Base-by-base conservation (phyloP, 192 early-diverging fungal genomes). In the Backusella mclennaniae region DNA sequence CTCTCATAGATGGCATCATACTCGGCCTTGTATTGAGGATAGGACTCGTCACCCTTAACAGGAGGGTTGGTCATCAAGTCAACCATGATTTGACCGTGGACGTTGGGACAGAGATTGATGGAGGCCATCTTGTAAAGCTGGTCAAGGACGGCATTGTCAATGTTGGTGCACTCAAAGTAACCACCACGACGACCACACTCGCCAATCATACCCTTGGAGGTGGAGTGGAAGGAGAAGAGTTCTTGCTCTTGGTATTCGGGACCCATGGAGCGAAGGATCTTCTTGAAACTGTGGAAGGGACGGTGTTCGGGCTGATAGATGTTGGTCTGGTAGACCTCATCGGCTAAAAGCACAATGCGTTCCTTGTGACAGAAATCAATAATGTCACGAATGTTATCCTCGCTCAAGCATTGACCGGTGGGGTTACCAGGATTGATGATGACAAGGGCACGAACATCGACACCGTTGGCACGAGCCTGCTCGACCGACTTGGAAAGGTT, bases 401-500 rank as follows among this genome's bases (percentile, higher is more conserved):
- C 86, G 19, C 82, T 81, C 53, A 99, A 87, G 79, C 91, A 94
- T 76, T 95, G 94, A 69, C 98, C 98, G 3, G 98, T 99, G 23
- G 98, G 98, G 89, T 99, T 99, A 36, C 98, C 98, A 17, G 98
- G 98, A 82, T 99, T 99, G 79, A 99, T 98, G 53, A 99, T 95
- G 72, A 93, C 95, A 66, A 99, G 82, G 2, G 97, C 98, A 63
- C 97, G 93, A 29, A 98, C 95, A 31, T 99, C 96, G 15, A 91
- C 77, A 67, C 95, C 96, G 23, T 87, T 81, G 21, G 73, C 81
- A 63, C 89, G 86, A 4, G 94, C 93, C 70, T 91, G 86, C 23
- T 78, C 42, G 19, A 95, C 83, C 15, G 94, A 87, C 14, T 85
- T 74, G 73, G 84, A 76, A 21, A 99, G 86, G 59, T 95, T 93